These are phyloP conservation scores for Hypericum androsaemum DNA, from an alignment of 345 rosid genomes.

Conservation along the genomic window DNA sequence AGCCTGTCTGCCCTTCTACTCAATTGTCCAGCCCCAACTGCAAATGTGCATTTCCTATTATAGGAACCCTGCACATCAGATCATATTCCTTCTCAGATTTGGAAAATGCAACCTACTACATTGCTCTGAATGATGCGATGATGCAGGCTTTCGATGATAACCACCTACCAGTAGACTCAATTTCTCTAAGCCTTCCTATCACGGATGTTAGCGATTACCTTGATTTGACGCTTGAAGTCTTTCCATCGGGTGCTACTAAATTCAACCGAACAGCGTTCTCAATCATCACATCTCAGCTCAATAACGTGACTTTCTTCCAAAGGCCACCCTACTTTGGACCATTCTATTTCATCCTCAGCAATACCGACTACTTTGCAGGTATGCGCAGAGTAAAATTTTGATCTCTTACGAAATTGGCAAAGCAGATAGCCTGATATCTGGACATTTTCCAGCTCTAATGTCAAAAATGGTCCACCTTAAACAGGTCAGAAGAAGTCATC, in stretches of 20 bases:
- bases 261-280: conserved; percentile 4
- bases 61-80: conserved; percentile 34
- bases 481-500: neutral
- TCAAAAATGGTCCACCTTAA: too few species aligned
- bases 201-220: neutral
- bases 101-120: neutral
- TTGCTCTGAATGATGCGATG: neutral
- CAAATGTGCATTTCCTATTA: conserved; percentile 52
- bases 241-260: neutral
- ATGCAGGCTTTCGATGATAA: neutral
- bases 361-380: neutral
- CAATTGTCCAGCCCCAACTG: conserved; percentile 53
- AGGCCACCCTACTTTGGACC: conserved; percentile 58
- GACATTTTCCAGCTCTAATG: too few species aligned
- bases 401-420: too few species aligned
- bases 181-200: neutral
- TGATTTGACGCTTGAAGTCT: conserved; percentile 1
- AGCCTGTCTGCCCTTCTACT: conserved; percentile 21
- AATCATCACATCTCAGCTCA: neutral
- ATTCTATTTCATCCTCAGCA: conserved; percentile 29
- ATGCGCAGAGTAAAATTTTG: neutral
- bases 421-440: too few species aligned
- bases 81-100: conserved; percentile 3
- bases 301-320: neutral
- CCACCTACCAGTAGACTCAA: conserved; percentile 4